Evolutionary conservation across 768 basidiomycete species (phyloP), one percentile per base, ranked within the genome.

Genomic region (Russula lepida): DNA sequence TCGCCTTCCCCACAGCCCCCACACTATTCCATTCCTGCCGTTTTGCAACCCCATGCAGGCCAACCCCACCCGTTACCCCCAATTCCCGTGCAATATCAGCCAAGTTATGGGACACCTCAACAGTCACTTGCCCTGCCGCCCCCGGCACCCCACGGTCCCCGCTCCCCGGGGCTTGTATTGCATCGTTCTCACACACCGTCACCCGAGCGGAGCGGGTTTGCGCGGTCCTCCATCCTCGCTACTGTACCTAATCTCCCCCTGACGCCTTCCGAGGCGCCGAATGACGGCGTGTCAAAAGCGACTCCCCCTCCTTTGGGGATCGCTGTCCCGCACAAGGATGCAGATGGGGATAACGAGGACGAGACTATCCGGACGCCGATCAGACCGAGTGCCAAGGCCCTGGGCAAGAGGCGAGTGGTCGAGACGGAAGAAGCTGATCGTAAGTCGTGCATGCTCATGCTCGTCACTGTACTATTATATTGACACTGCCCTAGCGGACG

Each of bases 311-410:
- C 56, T 4, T 54, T 58, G 62, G 62, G 56, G 6, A 37, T 58
- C 39, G 5, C 47, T 33, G 49, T 58, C 43, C 11, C 39, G 3
- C 30, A 28, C n/a, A 25, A 12, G 27, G 39, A 56, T 19, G n/a
- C 32, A 2, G 32, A 48, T 6, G 23, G 19, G 2, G 39, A 57
- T 8, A 47, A 43, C 12, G 62, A 60, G 6, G 76, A 77, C 17
- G 74, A 71, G 6, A 69, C 75, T 4, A 55, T 68, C 15, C 63
- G 56, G 52, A 71, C 74, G 15, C 81, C 80, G n/a, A 68, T 77
- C 12, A 78, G 79, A 64, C 93, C 89, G 0, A 93, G 90, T 70
- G 87, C 82, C 37, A 97, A 95, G 71, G 92, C 93, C 4, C 79
- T 94, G 2, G 93, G 93, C 19, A 97, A 95, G 75, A 80, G 89